Base-by-base conservation (phyloP, 148 eudicot genomes). In the Amaranthus cruentus region DNA sequence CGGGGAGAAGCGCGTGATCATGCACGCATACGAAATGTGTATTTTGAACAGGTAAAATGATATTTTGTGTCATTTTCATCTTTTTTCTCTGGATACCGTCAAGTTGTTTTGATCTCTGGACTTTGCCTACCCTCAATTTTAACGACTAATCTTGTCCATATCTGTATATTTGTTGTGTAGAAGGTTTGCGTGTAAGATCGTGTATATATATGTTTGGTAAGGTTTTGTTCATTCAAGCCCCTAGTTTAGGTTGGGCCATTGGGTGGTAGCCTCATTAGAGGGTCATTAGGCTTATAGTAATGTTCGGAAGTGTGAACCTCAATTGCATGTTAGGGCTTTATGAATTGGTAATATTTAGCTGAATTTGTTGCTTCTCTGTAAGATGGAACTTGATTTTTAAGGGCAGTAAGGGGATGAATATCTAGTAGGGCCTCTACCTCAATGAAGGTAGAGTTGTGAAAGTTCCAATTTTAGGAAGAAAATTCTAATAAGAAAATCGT, bases 1-100 rank as follows among this genome's bases (percentile, higher is more conserved):
- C 87, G 97, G 43, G 99, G 85, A 82, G 99, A 90, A 72, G 99
- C 99, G 79, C 92, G 94, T 78, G 96, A 88, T 68, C 88, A 87
- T 86, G 97, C 97, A 68, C 94, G 97, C 57, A 8, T 92, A 61
- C 88, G 91, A 69, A 96, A 96, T 87, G 85, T 86, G 55, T 96
- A 83, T 84, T 85, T 90, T 80, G 99, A 96, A 75, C 99, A 96
- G 96, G 99, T 96, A 87, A 81, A 78, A 73, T 21, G 38, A 55
- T 64, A 28, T 54, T 15, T 53, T 55, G 46, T 69, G n/a, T 13
- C 64, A 10, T 15, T 62, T 77, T 11, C 50, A 38, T 47, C 6
- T 5, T 62, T 55, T 43, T 60, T 68, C 38, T 63, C 28, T 68
- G 46, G 46, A 69, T 70, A 65, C 73, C 9, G 0, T 28, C 14